Percentiles rank a stretch among this genome's conserved stretches.
Evolutionary conservation across 768 basidiomycete genomes (phyloP).

Genomic region (Pleurotus djamor): DNA sequence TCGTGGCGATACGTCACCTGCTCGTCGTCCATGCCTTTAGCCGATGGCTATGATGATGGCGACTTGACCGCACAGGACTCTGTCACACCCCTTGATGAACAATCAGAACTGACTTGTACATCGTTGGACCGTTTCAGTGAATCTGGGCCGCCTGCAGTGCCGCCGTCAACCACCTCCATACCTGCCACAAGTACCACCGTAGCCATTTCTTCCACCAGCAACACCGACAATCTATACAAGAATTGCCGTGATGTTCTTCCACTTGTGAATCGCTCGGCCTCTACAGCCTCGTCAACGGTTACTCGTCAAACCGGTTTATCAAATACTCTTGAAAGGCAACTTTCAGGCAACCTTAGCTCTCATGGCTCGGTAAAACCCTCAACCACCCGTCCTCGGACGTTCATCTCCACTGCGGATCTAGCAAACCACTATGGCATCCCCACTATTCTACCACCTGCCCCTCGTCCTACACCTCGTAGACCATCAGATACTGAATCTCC

Average conservation of each 20-base stretch:
- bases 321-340: slow-evolving; percentile 45
- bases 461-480: slow-evolving; percentile 55
- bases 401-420: slow-evolving; percentile 62
- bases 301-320: slow-evolving; percentile 30
- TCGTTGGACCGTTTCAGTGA: slow-evolving; percentile 49
- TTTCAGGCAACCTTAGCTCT: slow-evolving; percentile 51
- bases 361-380: slow-evolving; percentile 59
- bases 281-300: slow-evolving; percentile 32
- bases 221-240: slow-evolving; percentile 24
- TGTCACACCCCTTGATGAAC: slow-evolving; percentile 18
- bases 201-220: slow-evolving; percentile 51
- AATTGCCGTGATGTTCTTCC: slow-evolving; percentile 44
- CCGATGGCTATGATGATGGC: not conserved
- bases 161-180: slow-evolving; percentile 30
- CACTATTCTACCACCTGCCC: slow-evolving; percentile 64
- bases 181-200: slow-evolving; percentile 25
- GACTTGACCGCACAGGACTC: not conserved
- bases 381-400: slow-evolving; percentile 66
- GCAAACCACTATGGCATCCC: slow-evolving; percentile 82
- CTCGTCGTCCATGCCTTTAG: slow-evolving; percentile 1
- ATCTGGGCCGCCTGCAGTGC: slow-evolving; percentile 51
- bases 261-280: slow-evolving; percentile 48
- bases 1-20: slow-evolving; percentile 7
- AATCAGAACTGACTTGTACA: slow-evolving; percentile 48
- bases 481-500: slow-evolving; percentile 33